Conservation (phyloP, 169 alveolate species). For the Babesia bigemina region DNA sequence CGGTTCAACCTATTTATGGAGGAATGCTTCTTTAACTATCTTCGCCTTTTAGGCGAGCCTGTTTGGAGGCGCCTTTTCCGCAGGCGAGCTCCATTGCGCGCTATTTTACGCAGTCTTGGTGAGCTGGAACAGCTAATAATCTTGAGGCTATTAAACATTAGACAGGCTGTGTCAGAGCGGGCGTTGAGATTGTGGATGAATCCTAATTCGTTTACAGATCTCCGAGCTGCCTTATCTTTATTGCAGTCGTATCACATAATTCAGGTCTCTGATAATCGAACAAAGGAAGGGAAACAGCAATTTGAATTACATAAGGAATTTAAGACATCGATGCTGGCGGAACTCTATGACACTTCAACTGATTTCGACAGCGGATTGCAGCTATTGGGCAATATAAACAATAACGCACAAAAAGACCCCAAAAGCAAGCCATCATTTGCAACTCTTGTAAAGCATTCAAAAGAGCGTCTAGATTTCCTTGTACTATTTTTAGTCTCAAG, state of each 20-base stretch:
- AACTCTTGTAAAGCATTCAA: conserved; percentile 41
- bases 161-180: conserved; percentile 83
- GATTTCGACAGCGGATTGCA: conserved; percentile 31
- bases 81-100: conserved; percentile 45
- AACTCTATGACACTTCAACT: conserved; percentile 20
- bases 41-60: conserved; percentile 49
- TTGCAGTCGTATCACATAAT: conserved; percentile 61
- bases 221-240: conserved; percentile 64
- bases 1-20: conserved; percentile 16
- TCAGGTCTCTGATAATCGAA: conserved; percentile 42
- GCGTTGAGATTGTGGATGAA: conserved; percentile 84
- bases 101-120: conserved; percentile 75
- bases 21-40: conserved; percentile 50
- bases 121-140: conserved; percentile 79
- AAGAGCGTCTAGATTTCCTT: conserved; percentile 47
- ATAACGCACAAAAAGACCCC: background rate
- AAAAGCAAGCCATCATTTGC: conserved; percentile 8
- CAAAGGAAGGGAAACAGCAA: conserved; percentile 69
- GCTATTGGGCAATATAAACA: conserved; percentile 7
- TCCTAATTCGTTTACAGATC: conserved; percentile 70
- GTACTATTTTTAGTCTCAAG: conserved; percentile 48
- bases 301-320: conserved; percentile 50
- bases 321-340: conserved; percentile 31
- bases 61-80: conserved; percentile 61
- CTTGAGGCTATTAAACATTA: conserved; percentile 74